Evolutionary conservation across 495 filamentous ascomycete species (phyloP).

Genomic region (Xylaria flabelliformis): DNA sequence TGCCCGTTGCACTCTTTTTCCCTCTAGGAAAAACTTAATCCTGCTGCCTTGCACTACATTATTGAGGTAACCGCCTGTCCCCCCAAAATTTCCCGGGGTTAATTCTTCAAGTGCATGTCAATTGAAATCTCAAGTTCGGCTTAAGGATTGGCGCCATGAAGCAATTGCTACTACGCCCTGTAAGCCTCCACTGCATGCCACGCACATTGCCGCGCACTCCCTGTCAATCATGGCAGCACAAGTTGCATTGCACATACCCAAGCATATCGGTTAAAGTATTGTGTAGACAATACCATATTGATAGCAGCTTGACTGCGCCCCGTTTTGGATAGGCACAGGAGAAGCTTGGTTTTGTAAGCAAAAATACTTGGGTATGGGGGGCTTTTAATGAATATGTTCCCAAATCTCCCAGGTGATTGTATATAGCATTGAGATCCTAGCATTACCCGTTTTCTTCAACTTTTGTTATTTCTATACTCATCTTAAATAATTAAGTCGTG

Average conservation of each 20-base stretch:
- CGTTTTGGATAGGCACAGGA: background rate
- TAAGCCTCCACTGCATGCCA: conserved; percentile 5
- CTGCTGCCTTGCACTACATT: background rate
- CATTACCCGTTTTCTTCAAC: background rate
- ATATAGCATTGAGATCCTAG: background rate
- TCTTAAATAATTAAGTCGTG: conserved; percentile 21
- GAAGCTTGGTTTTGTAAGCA: background rate
- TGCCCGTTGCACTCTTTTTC: background rate
- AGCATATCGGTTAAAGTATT: background rate
- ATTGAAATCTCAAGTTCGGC: background rate
- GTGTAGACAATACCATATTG: background rate
- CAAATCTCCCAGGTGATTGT: background rate
- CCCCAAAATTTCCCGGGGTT: background rate
- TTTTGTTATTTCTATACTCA: conserved; percentile 30
- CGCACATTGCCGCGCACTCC: conserved; percentile 14
- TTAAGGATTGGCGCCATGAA: background rate
- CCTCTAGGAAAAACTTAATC: background rate
- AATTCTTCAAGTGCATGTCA: background rate
- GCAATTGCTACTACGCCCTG: background rate
- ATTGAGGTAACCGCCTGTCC: background rate
- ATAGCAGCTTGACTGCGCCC: background rate
- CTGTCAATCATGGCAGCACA: background rate
- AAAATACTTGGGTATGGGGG: background rate
- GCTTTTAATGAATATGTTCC: background rate
- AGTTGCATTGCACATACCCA: background rate